A percentile compares a stretch with the other conserved stretches of the same genome.
Conservation (phyloP, 2,329 filamentous ascomycete species). For the Aureobasidium sp. region DNA sequence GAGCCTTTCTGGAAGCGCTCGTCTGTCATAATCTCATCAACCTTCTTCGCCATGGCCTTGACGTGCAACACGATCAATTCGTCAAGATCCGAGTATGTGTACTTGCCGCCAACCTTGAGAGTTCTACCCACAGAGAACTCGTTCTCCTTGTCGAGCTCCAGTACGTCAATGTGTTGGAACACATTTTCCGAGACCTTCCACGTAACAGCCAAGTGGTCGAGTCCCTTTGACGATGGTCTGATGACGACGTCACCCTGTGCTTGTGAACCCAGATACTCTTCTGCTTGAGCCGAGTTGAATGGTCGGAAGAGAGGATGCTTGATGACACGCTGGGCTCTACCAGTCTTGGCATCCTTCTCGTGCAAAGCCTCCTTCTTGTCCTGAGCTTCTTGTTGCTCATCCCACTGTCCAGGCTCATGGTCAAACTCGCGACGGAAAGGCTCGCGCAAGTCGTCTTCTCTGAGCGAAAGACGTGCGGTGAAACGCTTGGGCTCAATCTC, state of each 20-base stretch:
- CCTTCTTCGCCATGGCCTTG: conserved; percentile 95
- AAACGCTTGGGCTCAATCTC: conserved; percentile 85
- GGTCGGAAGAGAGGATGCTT: conserved; percentile 95
- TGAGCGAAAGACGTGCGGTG: conserved; percentile 72
- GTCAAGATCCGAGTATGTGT: conserved; percentile 91
- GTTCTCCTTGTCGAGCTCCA: conserved; percentile 94
- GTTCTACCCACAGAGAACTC: conserved; percentile 88
- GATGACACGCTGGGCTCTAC: conserved; percentile 86
- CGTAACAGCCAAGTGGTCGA: conserved; percentile 90
- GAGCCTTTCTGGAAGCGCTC: conserved; percentile 87
- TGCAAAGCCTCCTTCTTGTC: conserved; percentile 75
- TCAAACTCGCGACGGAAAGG: conserved; percentile 65
- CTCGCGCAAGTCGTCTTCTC: conserved; percentile 70
- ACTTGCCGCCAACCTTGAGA: conserved; percentile 78
- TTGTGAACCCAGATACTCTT: conserved; percentile 85
- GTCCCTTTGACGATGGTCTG: conserved; percentile 87
- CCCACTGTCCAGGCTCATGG: conserved; percentile 76
- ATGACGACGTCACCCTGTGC: conserved; percentile 87
- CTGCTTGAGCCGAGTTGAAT: conserved; percentile 86
- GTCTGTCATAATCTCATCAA: conserved; percentile 89
- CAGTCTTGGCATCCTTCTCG: conserved; percentile 78
- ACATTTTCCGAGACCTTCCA: conserved; percentile 97
- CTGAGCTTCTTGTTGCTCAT: conserved; percentile 55
- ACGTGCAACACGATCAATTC: conserved; percentile 96
- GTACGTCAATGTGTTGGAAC: conserved; percentile 96